phyloP scores from a whole-genome alignment of 495 filamentous ascomycete genomes.

The Hypoxylon fragiforme region DNA sequence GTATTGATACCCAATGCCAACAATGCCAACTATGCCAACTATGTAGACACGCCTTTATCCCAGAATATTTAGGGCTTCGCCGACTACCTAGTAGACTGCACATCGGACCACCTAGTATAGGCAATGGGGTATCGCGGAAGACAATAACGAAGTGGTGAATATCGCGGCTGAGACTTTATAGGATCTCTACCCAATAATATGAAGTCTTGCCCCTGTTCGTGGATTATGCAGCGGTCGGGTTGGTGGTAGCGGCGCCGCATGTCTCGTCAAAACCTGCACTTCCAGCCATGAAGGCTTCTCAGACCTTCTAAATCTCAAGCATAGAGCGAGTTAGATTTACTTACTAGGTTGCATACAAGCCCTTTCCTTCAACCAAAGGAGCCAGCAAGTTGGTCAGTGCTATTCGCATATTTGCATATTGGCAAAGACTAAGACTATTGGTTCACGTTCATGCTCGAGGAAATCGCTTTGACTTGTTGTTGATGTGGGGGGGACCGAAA shows the following conservation, averaged over 20 bases:
- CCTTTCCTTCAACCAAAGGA: constrained; percentile 43
- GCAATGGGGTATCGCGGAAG: constrained; percentile 41
- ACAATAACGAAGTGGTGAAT: constrained; percentile 45
- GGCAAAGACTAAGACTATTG: constrained; percentile 37
- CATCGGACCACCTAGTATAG: constrained; percentile 44
- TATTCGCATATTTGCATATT: constrained; percentile 43
- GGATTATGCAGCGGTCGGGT: constrained; percentile 46
- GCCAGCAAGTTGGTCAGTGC: constrained; percentile 39
- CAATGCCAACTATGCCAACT: no score
- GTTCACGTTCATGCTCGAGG: constrained; percentile 30
- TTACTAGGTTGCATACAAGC: constrained; percentile 50
- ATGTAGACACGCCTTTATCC: constrained; percentile 38
- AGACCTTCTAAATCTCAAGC: constrained; percentile 48
- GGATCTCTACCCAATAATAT: constrained; percentile 44
- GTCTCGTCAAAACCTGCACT: constrained; percentile 43
- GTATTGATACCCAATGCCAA: no score
- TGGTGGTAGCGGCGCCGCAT: constrained; percentile 43
- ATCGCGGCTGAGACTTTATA: constrained; percentile 41
- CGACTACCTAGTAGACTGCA: constrained; percentile 40
- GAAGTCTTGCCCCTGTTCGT: constrained; percentile 44
- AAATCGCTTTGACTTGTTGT: constrained; percentile 47
- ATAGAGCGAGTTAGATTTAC: constrained; percentile 46
- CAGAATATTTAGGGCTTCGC: constrained; percentile 44
- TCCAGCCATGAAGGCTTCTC: constrained; percentile 43
- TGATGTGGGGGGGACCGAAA: constrained; percentile 49